Base-by-base conservation (phyloP, 306 rosid species). In the Cucurbita moschata region DNA sequence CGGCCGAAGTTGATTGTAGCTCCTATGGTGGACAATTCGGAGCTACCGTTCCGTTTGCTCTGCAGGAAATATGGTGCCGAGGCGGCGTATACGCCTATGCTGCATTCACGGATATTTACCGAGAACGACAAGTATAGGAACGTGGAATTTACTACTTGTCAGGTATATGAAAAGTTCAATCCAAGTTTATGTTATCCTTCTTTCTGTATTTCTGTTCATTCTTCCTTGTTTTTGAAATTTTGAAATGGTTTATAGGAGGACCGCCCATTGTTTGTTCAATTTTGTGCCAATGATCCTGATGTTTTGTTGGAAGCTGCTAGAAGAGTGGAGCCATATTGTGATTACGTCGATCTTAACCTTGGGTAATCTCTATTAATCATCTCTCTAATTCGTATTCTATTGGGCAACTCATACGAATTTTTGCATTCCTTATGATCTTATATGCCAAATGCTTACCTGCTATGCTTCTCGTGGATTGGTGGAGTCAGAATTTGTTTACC, bases 21-120 rank as follows among this genome's bases (percentile, higher is more conserved):
- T 61, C 99, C 97, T 3, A 95, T 95, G 96, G 97, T 95, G 3
- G 99, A 95, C 78, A 95, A 95, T 74, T 95, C 99, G 16, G 99
- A 95, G 81, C 82, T 95, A 2, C 97, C 97, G 0, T 95, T 88
- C 65, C 89, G 99, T 49, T 44, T 95, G 96, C 87, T 95, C 60
- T 95, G 97, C 77, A 88, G 91, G 53, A 95, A 91, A 83, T 95
- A 88, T 67, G 99, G 96, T 21, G 97, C 97, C 37, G 80, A 75
- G 38, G 84, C 87, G 0, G 87, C 88, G 5, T 87, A 87, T 73
- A 87, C 88, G 7, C 88, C 88, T 4, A 85, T 87, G 91, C 61
- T 87, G 6, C 88, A 87, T 79, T 82, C 91, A 23, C 84, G 86
- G 40, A 82, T 87, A 64, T 87, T 84, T 39, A 77, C 83, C 5